A percentile compares a stretch with the other conserved stretches of the same genome.
phyloP scores from a whole-genome alignment of 2,329 filamentous ascomycete species.

The Fusarium poae region DNA sequence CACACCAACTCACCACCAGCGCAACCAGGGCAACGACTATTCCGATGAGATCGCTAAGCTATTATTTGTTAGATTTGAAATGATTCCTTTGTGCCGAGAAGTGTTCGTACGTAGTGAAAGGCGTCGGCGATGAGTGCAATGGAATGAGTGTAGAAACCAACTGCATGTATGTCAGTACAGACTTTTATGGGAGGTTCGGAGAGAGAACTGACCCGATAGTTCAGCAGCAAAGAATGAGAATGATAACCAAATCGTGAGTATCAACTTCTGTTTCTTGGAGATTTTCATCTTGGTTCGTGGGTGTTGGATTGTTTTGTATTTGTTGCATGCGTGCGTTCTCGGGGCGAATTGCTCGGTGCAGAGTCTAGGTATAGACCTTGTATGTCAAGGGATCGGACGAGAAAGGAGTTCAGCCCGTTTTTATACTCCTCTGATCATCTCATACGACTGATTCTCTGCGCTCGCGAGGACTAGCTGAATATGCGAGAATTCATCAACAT shows the following conservation, averaged over 20 bases:
- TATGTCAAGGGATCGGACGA: neutral
- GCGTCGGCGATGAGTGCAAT: conserved; percentile 81
- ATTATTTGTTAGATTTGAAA: conserved; percentile 24
- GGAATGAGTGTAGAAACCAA: conserved; percentile 78
- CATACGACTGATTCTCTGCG: conserved; percentile 20
- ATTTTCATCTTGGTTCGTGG: conserved; percentile 30
- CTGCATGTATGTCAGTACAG: conserved; percentile 50
- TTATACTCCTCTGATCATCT: conserved; percentile 2
- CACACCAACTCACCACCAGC: conserved; percentile 63
- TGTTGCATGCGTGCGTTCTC: neutral
- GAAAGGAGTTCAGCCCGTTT: neutral
- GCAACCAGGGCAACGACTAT: conserved; percentile 76
- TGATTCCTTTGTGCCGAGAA: neutral
- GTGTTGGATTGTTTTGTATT: neutral
- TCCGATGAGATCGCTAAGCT: conserved; percentile 79
- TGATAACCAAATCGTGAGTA: conserved; percentile 63
- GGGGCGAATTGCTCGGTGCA: neutral
- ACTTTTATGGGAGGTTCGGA: accelerated
- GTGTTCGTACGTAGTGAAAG: conserved; percentile 72
- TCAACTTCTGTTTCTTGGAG: conserved; percentile 60
- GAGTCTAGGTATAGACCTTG: neutral
- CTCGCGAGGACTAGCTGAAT: conserved; percentile 7
- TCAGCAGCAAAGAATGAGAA: conserved; percentile 66
- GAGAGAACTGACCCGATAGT: conserved; percentile 57
- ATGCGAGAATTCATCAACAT: conserved; percentile 2